Evolutionary conservation across 176 grass and related monocot species (phyloP), one percentile per base, ranked within the genome.

Genomic region (Otatea glauca): DNA sequence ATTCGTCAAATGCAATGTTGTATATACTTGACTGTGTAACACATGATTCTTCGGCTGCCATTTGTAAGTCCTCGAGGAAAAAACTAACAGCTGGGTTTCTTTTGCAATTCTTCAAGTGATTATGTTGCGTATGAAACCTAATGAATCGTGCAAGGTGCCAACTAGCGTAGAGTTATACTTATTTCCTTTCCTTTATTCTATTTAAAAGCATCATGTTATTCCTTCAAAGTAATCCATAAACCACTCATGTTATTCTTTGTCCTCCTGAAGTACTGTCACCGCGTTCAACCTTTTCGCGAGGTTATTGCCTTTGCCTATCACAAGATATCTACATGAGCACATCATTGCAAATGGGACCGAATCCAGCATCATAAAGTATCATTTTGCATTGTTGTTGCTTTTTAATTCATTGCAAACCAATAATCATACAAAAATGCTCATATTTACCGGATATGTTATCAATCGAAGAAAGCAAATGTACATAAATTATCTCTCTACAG

Each of bases 1-100:
- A 44, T 76, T 76, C 53, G 62, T 55, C n/a, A 32, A 53, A 80
- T 49, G 35, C 23, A 70, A 45, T 85, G 21, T 29, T 29, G 29
- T 29, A 29, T 29, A 29, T 29, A 29, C 29, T 29, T 29, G 29
- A 29, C 35, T 71, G n/a, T 41, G 27, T 74, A 74, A 18, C 18
- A 53, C 13, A 1, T 75, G 7, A 66, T 55, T 20, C 74, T 42
- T 56, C 62, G 47, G 51, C 18, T 87, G 7, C 8, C 53, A 25
- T 29, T 42, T 29, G 29, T 29, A 29, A 29, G 29, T 12, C 49
- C 45, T 60, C 15, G 39, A 74, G 65, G 12, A 48, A 68, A 74
- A 47, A 58, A 14, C 12, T 17, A 51, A 41, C 62, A 56, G 3
- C 42, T 17, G 21, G 14, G 11, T 21, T 20, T 65, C 15, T 42